Evolutionary conservation across 192 early-diverging fungal species (phyloP).

Genomic region (Entomortierella lignicola): DNA sequence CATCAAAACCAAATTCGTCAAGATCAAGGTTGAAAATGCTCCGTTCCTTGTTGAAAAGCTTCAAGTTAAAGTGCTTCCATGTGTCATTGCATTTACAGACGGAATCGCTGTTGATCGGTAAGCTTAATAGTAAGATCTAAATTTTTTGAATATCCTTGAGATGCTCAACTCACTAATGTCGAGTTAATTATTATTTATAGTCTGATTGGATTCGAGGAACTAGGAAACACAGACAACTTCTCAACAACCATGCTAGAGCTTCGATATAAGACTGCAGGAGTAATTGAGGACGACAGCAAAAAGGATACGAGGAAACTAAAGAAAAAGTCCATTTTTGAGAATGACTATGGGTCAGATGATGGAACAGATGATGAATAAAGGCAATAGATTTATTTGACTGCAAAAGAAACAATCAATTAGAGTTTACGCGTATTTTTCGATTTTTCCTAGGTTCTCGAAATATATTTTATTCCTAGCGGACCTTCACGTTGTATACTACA

Average conservation of each 20-base stretch:
- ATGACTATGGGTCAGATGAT: conserved; percentile 48
- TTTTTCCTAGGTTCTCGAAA: too few relatives aligned
- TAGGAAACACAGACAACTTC: conserved; percentile 91
- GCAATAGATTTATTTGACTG: neutral
- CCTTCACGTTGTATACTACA: too few relatives aligned
- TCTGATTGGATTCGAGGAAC: conserved; percentile 92
- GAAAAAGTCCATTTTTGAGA: conserved; percentile 56
- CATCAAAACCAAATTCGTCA: conserved; percentile 88
- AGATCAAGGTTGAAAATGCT: conserved; percentile 87
- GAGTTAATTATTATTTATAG: conserved; percentile 48
- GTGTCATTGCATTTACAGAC: conserved; percentile 82
- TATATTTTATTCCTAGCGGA: too few relatives aligned
- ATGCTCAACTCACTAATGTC: neutral
- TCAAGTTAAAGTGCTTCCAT: conserved; percentile 88
- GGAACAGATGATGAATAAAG: conserved; percentile 43
- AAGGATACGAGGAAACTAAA: conserved; percentile 26
- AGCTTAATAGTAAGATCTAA: neutral
- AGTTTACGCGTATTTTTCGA: neutral
- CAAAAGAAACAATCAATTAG: too few relatives aligned
- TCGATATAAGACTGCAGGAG: conserved; percentile 64
- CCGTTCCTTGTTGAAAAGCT: conserved; percentile 94
- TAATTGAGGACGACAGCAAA: conserved; percentile 60
- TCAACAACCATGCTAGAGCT: conserved; percentile 80
- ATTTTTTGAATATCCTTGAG: neutral
- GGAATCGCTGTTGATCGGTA: conserved; percentile 81